phyloP scores from a whole-genome alignment of 257 asterid species.

The Solanum pimpinellifolium region DNA sequence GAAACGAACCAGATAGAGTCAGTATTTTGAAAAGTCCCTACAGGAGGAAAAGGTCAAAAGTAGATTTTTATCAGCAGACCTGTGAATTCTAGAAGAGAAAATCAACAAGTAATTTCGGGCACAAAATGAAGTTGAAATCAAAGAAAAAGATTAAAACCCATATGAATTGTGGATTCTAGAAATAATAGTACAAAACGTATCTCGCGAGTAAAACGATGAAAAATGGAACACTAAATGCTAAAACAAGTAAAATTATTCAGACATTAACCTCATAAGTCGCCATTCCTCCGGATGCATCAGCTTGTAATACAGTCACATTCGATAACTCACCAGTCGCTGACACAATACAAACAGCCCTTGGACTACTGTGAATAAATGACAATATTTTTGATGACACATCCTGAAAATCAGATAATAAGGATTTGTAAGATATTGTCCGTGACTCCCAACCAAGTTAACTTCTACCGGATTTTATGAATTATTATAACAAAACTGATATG shows the following conservation, averaged over 20 bases:
- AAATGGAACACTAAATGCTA: neutral
- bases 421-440: neutral
- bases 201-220: neutral
- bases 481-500: neutral
- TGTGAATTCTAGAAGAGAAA: neutral
- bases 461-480: neutral
- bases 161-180: neutral
- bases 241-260: neutral
- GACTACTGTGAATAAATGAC: neutral
- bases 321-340: neutral
- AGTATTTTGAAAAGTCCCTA: slow-evolving; percentile 44
- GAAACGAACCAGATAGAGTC: slow-evolving; percentile 46
- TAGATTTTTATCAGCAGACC: neutral
- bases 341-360: neutral
- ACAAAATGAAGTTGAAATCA: neutral
- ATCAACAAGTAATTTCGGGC: neutral
- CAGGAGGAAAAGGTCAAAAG: neutral
- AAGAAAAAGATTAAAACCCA: neutral
- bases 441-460: neutral
- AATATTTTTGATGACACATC: neutral
- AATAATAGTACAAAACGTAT: neutral
- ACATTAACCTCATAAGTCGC: neutral
- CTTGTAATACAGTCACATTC: neutral
- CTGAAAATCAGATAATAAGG: neutral
- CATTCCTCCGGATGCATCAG: neutral